Conservation (phyloP, 768 basidiomycete genomes). For the Tulasnella sp. region DNA sequence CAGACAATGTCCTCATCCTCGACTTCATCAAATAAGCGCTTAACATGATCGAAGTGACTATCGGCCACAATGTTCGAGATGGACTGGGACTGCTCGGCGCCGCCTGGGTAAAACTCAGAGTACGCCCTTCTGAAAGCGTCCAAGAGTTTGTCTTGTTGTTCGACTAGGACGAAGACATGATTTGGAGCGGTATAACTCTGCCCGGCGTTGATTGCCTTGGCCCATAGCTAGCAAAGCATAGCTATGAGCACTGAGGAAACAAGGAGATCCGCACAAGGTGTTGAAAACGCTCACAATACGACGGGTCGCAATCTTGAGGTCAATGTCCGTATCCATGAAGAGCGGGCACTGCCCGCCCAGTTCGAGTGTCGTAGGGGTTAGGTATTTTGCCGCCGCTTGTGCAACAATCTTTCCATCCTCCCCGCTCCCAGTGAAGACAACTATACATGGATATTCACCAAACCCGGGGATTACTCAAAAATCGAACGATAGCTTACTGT, state of each 20-base stretch:
- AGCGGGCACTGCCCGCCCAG: constrained; percentile 55
- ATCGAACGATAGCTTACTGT: constrained; percentile 31
- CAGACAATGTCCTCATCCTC: not conserved
- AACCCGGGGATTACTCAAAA: not conserved
- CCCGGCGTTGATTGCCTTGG: constrained; percentile 62
- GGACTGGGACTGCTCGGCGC: constrained; percentile 36
- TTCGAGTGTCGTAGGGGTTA: constrained; percentile 45
- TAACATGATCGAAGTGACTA: constrained; percentile 48
- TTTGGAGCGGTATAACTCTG: constrained; percentile 64
- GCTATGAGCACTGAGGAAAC: too few relatives aligned
- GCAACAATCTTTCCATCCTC: constrained; percentile 59
- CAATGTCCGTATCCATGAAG: constrained; percentile 57
- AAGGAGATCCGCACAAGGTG: too few relatives aligned
- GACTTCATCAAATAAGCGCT: constrained; percentile 38
- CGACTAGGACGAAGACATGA: constrained; percentile 38
- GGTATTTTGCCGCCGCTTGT: constrained; percentile 61
- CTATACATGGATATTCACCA: not conserved
- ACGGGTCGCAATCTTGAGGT: constrained; percentile 53
- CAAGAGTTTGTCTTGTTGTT: constrained; percentile 32
- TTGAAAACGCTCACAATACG: constrained; percentile 43
- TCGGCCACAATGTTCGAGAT: constrained; percentile 44
- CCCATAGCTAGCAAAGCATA: too few relatives aligned
- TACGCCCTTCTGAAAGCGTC: constrained; percentile 36
- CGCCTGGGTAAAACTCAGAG: constrained; percentile 44
- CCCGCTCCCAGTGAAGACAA: constrained; percentile 37